phyloP scores from a whole-genome alignment of 2,329 filamentous ascomycete genomes.

The Ceratocystis cacaofunesta region DNA sequence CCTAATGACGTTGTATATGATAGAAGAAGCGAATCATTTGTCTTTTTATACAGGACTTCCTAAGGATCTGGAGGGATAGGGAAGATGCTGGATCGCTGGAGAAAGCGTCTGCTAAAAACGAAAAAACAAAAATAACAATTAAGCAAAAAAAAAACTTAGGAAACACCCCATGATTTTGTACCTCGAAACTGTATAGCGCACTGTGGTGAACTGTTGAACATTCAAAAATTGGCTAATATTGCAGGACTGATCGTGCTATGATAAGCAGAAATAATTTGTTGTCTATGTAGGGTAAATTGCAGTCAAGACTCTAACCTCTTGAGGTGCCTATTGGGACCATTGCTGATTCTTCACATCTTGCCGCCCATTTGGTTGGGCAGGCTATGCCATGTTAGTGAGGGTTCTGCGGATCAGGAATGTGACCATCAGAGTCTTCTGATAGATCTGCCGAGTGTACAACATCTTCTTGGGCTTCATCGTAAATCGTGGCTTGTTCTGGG shows the following conservation, averaged over 20 bases:
- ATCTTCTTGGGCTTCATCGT: not conserved
- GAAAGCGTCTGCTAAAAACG: not conserved
- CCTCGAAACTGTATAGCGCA: not conserved
- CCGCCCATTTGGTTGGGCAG: no score
- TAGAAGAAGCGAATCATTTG: not conserved
- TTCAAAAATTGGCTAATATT: not conserved
- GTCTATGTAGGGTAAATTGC: not conserved
- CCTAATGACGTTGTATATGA: not conserved
- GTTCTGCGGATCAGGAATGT: not conserved
- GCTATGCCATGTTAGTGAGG: not conserved
- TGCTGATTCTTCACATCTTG: not conserved
- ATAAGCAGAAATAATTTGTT: not conserved
- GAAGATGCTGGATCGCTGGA: not conserved
- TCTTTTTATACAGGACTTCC: not conserved
- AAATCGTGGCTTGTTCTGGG: not conserved
- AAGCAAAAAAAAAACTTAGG: conserved; percentile 10
- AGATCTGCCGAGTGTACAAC: not conserved
- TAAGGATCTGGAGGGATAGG: not conserved
- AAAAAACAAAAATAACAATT: conserved; percentile 7
- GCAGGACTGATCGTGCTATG: not conserved
- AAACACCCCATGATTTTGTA: conserved; percentile 2
- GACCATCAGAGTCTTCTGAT: not conserved
- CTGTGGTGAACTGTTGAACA: not conserved
- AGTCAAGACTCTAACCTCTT: not conserved
- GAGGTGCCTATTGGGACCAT: not conserved